A percentile compares a stretch with the other conserved stretches of the same genome.
Evolutionary conservation across 495 filamentous ascomycete species (phyloP).

Genomic region (Rostrohypoxylon terebratum): DNA sequence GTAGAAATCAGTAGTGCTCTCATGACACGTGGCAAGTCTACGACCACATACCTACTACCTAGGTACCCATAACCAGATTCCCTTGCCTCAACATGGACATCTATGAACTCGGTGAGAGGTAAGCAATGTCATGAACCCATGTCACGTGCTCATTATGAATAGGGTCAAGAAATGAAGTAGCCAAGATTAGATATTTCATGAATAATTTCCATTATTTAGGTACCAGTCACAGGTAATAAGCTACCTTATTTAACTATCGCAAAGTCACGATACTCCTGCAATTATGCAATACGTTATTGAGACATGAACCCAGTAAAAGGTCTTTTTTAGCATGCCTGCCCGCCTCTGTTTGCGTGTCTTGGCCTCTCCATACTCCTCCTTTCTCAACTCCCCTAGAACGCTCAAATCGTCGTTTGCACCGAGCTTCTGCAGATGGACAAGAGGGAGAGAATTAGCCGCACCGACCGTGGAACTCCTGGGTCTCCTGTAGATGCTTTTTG

Average conservation of each 20-base stretch:
- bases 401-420: conserved; percentile 14
- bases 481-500: conserved; percentile 52
- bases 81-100: background rate
- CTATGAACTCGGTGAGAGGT: background rate
- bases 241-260: background rate
- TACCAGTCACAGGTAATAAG: background rate
- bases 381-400: conserved; percentile 19
- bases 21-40: conserved; percentile 36
- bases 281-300: background rate
- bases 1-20: conserved; percentile 1
- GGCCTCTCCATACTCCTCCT: background rate
- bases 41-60: conserved; percentile 38
- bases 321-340: background rate
- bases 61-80: background rate
- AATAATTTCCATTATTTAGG: conserved; percentile 31
- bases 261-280: conserved; percentile 1
- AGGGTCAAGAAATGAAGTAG: background rate
- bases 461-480: conserved; percentile 47
- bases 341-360: background rate
- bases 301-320: background rate
- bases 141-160: conserved; percentile 28
- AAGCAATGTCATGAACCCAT: background rate
- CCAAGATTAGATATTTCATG: conserved; percentile 12
- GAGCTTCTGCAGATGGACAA: conserved; percentile 35
- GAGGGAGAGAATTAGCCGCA: conserved; percentile 37